Evolutionary conservation across 441 rosid species (phyloP), one percentile per base, ranked within the genome.

Genomic region (Bruguiera hainesii): DNA sequence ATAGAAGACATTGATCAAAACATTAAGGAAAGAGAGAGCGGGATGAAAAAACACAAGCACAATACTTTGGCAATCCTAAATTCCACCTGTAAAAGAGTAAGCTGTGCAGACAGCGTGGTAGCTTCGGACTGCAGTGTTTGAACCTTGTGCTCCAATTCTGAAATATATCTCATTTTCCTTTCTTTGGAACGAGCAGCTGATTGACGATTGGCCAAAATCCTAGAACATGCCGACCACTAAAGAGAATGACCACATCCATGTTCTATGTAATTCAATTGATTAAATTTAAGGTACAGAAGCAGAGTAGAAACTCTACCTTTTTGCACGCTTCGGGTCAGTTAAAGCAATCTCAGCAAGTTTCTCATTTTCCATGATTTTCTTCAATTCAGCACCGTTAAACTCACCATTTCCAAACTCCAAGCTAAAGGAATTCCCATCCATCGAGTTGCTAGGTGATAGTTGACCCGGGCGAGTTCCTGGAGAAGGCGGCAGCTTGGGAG

Each of bases 161-260:
- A 85, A 50, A 92, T 92, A 70, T 95, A 92, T 42, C 90, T 82
- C 97, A 90, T 89, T 84, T 92, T 95, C 80, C 98, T 79, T 75
- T 95, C 99, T 75, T 95, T 95, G 46, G 99, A 95, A 30, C 99
- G 87, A 8, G 98, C 99, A 68, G 98, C 99, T 18, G 97, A 92
- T 70, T 89, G 97, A 57, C 98, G 96, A 77, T 95, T 95, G 21
- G 97, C 99, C 79, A 95, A 83, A 75, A 95, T 92, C 80, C 99
- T 95, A 64, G 29, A 64, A 73, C 61, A 56, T 10, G 67, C 29
- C 55, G 71, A 39, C 33, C 68, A 67, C 19, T 50, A 42, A 66
- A 35, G 59, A 61, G 65, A 67, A 25, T 26, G 60, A 37, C 15
- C n/a, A 30, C 28, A 2, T 19, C 6, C 19, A 56, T n/a, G 29